Base-by-base conservation (phyloP, 2,329 filamentous ascomycete species). In the Lachnellula occidentalis region DNA sequence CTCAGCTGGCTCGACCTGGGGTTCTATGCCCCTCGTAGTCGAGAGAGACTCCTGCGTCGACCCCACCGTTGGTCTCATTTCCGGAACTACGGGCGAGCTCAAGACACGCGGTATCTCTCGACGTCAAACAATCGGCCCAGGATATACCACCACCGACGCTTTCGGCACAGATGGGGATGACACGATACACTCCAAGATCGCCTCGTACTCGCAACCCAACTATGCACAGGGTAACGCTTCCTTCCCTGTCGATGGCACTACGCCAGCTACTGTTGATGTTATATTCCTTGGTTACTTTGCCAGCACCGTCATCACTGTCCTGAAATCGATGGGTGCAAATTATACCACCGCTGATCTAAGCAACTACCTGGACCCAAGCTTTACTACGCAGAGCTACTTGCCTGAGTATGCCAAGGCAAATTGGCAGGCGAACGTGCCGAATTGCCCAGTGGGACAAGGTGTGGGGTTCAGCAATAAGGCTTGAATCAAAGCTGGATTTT, bases 221-320 rank as follows among this genome's bases (percentile, higher is more conserved):
- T 90, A 86, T 69, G 81, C 96, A 53, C 86, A 91, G 67, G 76
- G 87, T 0, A 74, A 82, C 58, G 79, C 86, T 61, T 76, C 71
- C 1, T 88, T 94, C 64, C 78, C 84, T 2, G 58, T 67, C 0
- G 63, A 71, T 19, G 68, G 69, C 4, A 74, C 79, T 19, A 55
- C 56, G 19, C 88, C 90, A 0, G 81, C 86, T 48, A 84, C 73
- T 0, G 90, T 97, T 0, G 92, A 97, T 69, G 71, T 97, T 5
- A 83, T 96, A 14, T 97, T 94, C 69, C 82, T 95, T 53, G 90
- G 95, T 68, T 97, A 96, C 68, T 85, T 96, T 45, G 81, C 92
- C 70, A 83, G 83, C 12, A 92, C 86, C 78, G 76, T 97, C 46
- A 72, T 95, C 19, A 73, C 86, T 8, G 90, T 90, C 2, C 74